phyloP scores from a whole-genome alignment of 2,329 filamentous ascomycete species.

The Fusarium clavum region DNA sequence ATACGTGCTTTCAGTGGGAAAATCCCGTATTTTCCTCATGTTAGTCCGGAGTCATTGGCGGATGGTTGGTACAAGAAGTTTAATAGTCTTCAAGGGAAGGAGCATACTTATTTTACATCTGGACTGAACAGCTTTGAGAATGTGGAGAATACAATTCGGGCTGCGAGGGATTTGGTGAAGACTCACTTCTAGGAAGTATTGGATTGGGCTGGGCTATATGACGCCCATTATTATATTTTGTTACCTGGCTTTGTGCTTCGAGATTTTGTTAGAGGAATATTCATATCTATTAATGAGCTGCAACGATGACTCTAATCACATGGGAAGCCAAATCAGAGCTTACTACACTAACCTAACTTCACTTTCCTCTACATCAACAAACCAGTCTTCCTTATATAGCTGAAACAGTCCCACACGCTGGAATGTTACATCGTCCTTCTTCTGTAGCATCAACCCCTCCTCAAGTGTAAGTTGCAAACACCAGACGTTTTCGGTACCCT shows the following conservation, averaged over 20 bases:
- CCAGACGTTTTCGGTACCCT: neutral
- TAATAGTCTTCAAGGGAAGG: neutral
- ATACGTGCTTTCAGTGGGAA: neutral
- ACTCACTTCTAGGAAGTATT: neutral
- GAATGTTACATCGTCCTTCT: neutral
- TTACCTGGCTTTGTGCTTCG: no score
- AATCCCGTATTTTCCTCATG: neutral
- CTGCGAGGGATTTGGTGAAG: neutral
- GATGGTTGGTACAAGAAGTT: neutral
- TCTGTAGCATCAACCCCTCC: slow-evolving; percentile 1
- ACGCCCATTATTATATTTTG: no score
- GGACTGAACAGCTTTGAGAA: slow-evolving; percentile 1
- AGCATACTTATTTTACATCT: neutral
- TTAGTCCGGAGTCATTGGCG: neutral
- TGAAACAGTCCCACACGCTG: slow-evolving; percentile 5
- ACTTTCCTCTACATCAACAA: neutral
- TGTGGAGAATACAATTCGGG: neutral
- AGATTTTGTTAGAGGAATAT: no score
- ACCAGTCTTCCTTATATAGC: neutral
- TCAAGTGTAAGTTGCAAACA: slow-evolving; percentile 9
- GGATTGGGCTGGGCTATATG: no score
- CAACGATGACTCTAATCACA: no score
- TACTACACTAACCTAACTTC: neutral
- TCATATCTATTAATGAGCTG: no score
- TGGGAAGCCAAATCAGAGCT: no score